Percentiles rank a stretch among this genome's conserved stretches.
Conservation (phyloP, 2,329 filamentous ascomycete species). For the Trichoderma koningiopsis region DNA sequence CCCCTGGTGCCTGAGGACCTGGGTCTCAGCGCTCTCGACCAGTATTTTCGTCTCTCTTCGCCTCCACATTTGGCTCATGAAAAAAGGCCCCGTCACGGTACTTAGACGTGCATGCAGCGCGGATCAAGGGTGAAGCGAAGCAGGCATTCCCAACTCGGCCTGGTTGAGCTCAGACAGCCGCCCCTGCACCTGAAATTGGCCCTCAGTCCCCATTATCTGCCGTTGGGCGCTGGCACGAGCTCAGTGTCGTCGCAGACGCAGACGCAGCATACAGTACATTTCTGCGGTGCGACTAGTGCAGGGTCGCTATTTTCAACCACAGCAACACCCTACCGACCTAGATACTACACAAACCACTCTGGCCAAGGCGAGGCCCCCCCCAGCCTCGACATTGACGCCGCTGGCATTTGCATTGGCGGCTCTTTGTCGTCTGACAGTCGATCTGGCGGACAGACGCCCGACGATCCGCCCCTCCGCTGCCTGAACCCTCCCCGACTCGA, state of each 20-base stretch:
- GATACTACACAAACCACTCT: neutral
- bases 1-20: constrained; percentile 17
- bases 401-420: constrained; percentile 3
- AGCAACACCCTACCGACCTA: neutral
- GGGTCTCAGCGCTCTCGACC: constrained; percentile 11
- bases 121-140: constrained; percentile 48
- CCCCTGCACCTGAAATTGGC: constrained; percentile 20
- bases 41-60: neutral
- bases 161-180: constrained; percentile 20
- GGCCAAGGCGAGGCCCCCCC: neutral
- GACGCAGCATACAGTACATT: neutral
- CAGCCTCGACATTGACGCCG: neutral
- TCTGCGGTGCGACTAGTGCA: neutral
- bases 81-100: constrained; percentile 14
- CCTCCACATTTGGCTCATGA: constrained; percentile 21
- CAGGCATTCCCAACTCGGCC: constrained; percentile 40
- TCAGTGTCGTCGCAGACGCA: constrained; percentile 10
- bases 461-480: constrained; percentile 50
- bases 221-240: constrained; percentile 16
- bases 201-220: constrained; percentile 10
- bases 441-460: constrained; percentile 35
- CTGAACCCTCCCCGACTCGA: constrained; percentile 37
- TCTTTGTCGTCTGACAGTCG: constrained; percentile 31
- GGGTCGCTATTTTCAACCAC: neutral
- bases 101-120: constrained; percentile 46